These are phyloP conservation scores for Calonectria henricotiae DNA, from an alignment of 2,329 filamentous ascomycete species.

Conservation along the genomic window DNA sequence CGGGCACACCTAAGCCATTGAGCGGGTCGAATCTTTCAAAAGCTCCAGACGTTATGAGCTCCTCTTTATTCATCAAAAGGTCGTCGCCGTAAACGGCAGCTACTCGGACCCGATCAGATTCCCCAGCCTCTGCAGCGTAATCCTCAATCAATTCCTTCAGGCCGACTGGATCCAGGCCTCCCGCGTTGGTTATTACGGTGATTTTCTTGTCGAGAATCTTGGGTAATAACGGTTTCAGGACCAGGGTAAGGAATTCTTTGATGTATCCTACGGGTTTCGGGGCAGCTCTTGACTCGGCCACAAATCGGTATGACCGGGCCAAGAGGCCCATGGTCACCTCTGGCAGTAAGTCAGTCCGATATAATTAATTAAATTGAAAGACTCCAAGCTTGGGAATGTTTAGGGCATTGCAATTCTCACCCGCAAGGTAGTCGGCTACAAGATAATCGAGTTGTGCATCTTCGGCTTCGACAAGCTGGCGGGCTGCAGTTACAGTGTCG, in stretches of 20 bases:
- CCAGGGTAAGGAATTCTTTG: background rate
- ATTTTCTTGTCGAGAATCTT: slow-evolving; percentile 5
- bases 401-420: background rate
- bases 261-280: background rate
- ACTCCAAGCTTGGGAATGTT: background rate
- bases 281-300: background rate
- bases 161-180: background rate
- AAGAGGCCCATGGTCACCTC: slow-evolving; percentile 6
- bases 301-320: background rate
- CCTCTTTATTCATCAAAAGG: background rate
- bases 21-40: slow-evolving; percentile 1
- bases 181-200: background rate
- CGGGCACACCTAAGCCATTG: slow-evolving; percentile 8
- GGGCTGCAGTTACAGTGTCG: background rate
- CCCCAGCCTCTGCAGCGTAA: background rate
- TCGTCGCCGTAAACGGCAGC: background rate
- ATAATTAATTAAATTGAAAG: background rate
- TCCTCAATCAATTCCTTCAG: background rate
- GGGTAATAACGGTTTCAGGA: background rate
- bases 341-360: background rate
- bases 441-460: background rate
- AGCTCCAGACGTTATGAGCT: background rate
- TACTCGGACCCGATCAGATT: background rate
- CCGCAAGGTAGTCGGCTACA: slow-evolving; percentile 1
- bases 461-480: background rate